Base-by-base conservation (phyloP, 73 alveolate genomes). In the Tetrahymena thermophila region DNA sequence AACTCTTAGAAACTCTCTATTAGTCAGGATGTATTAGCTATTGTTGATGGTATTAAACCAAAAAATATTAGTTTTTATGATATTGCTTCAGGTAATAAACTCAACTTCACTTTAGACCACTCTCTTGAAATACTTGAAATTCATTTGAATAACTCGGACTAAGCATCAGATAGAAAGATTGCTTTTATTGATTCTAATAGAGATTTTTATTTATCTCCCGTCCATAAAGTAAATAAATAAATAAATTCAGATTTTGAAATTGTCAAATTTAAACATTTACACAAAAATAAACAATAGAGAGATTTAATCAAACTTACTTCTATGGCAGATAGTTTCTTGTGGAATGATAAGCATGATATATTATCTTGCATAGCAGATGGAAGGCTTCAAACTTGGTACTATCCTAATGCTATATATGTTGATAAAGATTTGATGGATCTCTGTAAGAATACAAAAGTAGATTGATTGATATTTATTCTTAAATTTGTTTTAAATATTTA, bases 391-490 rank as follows among this genome's bases (percentile, higher is more conserved):
- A 98, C 98, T 15, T 99, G 99, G 99, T 97, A 97, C 95, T 99
- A 99, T 94, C 99, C 99, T 25, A 98, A 99, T 85, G 99, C 99
- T 34, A 98, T 99, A 93, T 99, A 99, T 96, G 99, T 99, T 14
- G 99, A 99, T 95, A 98, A 98, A 96, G 99, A 99, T 93, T 71
- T 98, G 38, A 97, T 98, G 97, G 96, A 94, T 56, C 98, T 96
- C 25, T 95, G 98, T 13, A 98, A 96, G 98, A 97, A 98, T 28
- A 96, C 95, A 56, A 98, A 96, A 93, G 99, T 97, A 94, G 99
- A 98, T 40, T 16, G 85, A 17, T 71, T 71, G 17, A 23, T 71
- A 71, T 28, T 19, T 25, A 31, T 31, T 71, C 4, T 0, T 0
- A 28, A 28, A 71, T 98, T 97, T 71, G 43, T 7, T 56, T 97